Conservation (phyloP, 768 basidiomycete species). For the Daedaleopsis sinensis region DNA sequence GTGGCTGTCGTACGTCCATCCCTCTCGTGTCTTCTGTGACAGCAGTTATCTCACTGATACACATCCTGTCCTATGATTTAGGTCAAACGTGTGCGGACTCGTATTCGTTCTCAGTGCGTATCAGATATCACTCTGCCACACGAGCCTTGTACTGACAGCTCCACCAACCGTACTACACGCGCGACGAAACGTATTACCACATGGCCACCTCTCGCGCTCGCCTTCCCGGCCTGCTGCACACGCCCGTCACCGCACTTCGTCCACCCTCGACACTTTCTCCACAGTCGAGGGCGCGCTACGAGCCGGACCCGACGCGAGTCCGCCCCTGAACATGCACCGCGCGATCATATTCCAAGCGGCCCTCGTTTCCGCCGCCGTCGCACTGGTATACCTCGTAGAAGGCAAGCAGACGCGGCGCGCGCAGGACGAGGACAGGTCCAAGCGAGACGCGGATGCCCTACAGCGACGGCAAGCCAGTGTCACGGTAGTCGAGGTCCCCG, state of each 20-base stretch:
- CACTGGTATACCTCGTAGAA: constrained; percentile 51
- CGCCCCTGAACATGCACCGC: constrained; percentile 74
- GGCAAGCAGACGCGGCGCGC: constrained; percentile 67
- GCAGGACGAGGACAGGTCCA: constrained; percentile 47
- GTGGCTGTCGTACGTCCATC: constrained; percentile 66
- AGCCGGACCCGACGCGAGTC: constrained; percentile 56
- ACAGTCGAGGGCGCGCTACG: constrained; percentile 72
- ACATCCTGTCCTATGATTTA: constrained; percentile 27
- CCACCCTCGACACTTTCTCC: background rate
- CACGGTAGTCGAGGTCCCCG: constrained; percentile 3
- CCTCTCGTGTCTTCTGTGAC: background rate
- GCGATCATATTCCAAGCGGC: constrained; percentile 70
- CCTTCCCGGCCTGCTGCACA: constrained; percentile 1
- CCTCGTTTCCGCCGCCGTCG: constrained; percentile 43
- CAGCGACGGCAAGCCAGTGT: background rate
- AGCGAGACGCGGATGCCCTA: background rate
- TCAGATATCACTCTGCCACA: background rate
- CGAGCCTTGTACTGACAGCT: background rate
- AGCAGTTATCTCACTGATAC: constrained; percentile 3
- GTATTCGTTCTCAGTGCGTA: constrained; percentile 62
- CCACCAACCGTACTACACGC: too few relatives aligned
- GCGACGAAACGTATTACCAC: too few relatives aligned
- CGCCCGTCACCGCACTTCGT: background rate
- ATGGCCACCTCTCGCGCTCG: background rate
- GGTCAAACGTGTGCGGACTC: constrained; percentile 66